Evolutionary conservation across 2,329 filamentous ascomycete species (phyloP).

Genomic region (Diaporthe australafricana): DNA sequence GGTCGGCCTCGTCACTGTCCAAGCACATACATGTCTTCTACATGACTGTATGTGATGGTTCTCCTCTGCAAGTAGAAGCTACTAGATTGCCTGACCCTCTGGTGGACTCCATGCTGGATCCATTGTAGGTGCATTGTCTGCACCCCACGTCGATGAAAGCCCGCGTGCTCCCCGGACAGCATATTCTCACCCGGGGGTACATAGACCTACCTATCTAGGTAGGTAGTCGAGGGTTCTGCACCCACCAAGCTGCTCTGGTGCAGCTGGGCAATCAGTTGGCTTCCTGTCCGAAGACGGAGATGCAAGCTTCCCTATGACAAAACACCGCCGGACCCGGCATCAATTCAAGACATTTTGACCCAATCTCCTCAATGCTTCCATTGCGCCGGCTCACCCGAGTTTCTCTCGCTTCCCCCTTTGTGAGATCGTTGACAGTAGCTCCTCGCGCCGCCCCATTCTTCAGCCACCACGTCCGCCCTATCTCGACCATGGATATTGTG

Average conservation of each 20-base stretch:
- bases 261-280: constrained; percentile 4
- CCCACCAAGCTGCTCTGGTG: constrained; percentile 10
- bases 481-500: constrained; percentile 46
- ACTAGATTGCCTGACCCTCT: neutral
- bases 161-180: neutral
- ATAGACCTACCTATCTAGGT: no score
- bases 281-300: constrained; percentile 30
- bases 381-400: constrained; percentile 7
- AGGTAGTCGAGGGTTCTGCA: neutral
- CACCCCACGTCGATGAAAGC: no score
- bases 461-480: constrained; percentile 14
- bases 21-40: neutral
- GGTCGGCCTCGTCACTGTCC: neutral
- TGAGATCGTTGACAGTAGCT: constrained; percentile 37
- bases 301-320: constrained; percentile 16
- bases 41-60: neutral
- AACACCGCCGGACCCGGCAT: constrained; percentile 21
- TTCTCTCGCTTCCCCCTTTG: constrained; percentile 23
- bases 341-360: constrained; percentile 15
- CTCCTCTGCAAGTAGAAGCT: neutral
- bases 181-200: no score
- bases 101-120: neutral
- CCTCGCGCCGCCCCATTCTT: constrained; percentile 10
- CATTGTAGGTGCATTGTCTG: neutral
- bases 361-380: constrained; percentile 31